Percentiles rank a stretch among this genome's conserved stretches.
phyloP scores from a whole-genome alignment of 78 protist genomes.

The Blattamonas nauphoetae region DNA sequence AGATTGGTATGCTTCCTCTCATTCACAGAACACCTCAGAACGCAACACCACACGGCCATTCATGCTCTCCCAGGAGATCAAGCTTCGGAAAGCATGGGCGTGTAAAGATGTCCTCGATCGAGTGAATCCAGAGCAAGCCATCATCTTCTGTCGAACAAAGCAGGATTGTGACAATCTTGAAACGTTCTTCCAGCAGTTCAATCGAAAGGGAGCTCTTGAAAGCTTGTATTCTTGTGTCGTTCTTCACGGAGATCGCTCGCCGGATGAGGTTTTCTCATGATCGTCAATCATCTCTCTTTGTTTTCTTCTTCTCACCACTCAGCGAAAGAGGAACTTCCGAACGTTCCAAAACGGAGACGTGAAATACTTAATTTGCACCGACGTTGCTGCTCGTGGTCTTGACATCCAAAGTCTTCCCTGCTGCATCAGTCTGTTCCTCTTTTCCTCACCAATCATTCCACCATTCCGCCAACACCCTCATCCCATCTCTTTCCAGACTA shows the following conservation, averaged over 20 bases:
- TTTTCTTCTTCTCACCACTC: background rate
- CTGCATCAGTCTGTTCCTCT: constrained; percentile 41
- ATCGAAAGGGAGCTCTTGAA: constrained; percentile 10
- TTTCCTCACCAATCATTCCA: background rate
- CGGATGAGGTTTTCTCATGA: background rate
- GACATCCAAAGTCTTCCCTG: constrained; percentile 55
- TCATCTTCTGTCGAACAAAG: constrained; percentile 67
- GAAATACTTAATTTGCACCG: constrained; percentile 63
- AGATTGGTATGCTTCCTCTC: background rate
- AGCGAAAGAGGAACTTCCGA: constrained; percentile 38
- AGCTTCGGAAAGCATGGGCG: constrained; percentile 42
- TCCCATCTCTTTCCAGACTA: constrained; percentile 14
- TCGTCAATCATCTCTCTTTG: background rate
- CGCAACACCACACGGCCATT: background rate
- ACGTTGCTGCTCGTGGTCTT: constrained; percentile 66
- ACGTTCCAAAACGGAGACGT: constrained; percentile 57
- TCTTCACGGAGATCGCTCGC: background rate
- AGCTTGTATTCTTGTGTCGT: constrained; percentile 24
- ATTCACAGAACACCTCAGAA: background rate
- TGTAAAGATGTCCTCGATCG: constrained; percentile 36
- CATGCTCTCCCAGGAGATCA: constrained; percentile 44
- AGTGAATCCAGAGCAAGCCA: constrained; percentile 63
- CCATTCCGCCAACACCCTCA: background rate
- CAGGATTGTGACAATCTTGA: constrained; percentile 62
- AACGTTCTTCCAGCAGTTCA: constrained; percentile 20